Evolutionary conservation across 306 rosid genomes (phyloP), one percentile per base, ranked within the genome.

Genomic region (Arachis hypogaea): DNA sequence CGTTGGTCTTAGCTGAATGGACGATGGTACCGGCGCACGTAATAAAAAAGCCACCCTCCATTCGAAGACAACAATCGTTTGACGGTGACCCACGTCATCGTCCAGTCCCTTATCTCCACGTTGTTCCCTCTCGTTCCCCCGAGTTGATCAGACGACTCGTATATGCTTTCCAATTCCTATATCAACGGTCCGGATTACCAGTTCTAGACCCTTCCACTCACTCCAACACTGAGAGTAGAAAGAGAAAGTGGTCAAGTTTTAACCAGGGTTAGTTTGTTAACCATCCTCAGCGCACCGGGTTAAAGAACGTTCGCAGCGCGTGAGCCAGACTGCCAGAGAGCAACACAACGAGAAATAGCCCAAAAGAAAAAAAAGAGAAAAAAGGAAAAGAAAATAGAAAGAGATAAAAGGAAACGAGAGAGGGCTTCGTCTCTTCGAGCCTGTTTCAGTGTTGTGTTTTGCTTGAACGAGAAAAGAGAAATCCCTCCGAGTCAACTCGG

Each of bases 161-260:
- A 86, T 73, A 75, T 54, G n/a, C 16, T 69, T 50, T 30, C 2
- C 16, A 1, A n/a, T 56, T 49, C 10, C 42, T 0, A 1, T 80
- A 78, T 80, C 59, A 45, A 81, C 88, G 96, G 90, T 55, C 30
- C 14, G 2, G 6, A 71, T 72, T 16, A 0, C 73, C 59, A 10
- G 18, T 90, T 94, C 96, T 84, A 83, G 96, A 88, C 80, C 64
- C 87, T 94, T 94, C 96, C 71, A 66, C 77, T 12, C 66, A 5
- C 42, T 29, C 18, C 1, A n/a, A 10, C 11, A 11, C 0, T 33
- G 4, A 33, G 3, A 33, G 41, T 3, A 54, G 51, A 58, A 22
- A 63, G 41, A 5, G 55, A 77, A 64, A 30, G 62, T 22, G 83
- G 87, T 88, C 76, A 75, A 54, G 6, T 72, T 41, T 6, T 72